Evolutionary conservation across 2,329 filamentous ascomycete genomes (phyloP), one percentile per base, ranked within the genome.

Genomic region (Ophiostoma sp.): DNA sequence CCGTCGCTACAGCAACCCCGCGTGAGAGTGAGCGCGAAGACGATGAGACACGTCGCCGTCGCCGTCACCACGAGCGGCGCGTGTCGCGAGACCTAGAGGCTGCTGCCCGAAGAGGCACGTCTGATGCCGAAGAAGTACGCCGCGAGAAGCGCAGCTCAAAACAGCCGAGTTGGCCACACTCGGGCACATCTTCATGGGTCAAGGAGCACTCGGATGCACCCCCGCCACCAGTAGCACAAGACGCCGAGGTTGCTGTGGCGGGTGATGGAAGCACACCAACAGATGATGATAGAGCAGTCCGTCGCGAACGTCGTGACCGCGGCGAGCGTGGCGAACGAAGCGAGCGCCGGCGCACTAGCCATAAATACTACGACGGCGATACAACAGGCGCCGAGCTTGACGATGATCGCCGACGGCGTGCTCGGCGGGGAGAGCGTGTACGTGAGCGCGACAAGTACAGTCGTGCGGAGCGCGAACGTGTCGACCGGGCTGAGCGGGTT

Each of bases 171-270:
- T 89, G 87, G 87, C 87, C 87, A 23, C 85, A 88, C 76, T 88
- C 85, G 7, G 87, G 87, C 35, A 89, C 87, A 0, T 86, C 85
- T 10, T 89, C 86, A 0, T 89, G 87, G 87, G 87, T 89, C 4
- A 88, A 88, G 77, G 86, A 89, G 15, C 84, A 88, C 74, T 86
- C 84, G 1, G 87, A 88, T 74, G 86, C 86, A 3, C 85, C 85
- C 1, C 86, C 86, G 2, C 86, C 87, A 1, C 86, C 85, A 0
- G 81, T 82, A 0, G 79, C 80, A n/a, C 48, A 48, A 20, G 72
- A 69, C 2, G 62, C 41, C 15, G 70, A 54, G 74, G 74, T 64
- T 79, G 78, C 20, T 76, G 76, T 27, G 73, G 69, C 69, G 2
- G 67, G 74, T 33, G 71, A 68, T 31, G 71, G 60, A 27, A 77